These are phyloP conservation scores for Fusarium foetens DNA, from an alignment of 2,329 filamentous ascomycete species.

Conservation along the genomic window DNA sequence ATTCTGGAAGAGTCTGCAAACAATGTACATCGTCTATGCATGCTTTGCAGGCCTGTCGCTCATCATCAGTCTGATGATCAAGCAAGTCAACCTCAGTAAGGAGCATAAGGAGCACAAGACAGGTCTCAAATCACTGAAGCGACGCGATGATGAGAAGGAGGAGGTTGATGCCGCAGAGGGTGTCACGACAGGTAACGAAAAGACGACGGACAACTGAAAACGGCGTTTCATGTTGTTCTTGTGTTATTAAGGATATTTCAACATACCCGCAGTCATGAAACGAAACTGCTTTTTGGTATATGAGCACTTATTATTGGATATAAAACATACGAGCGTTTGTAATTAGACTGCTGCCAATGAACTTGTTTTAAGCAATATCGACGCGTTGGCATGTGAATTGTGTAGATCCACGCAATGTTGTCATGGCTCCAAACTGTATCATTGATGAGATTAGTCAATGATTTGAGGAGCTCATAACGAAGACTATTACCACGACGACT, in stretches of 20 bases:
- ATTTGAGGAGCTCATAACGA: not conserved
- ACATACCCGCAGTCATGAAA: not conserved
- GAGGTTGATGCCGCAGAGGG: conserved; percentile 5
- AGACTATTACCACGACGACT: not conserved
- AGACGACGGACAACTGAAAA: conserved; percentile 26
- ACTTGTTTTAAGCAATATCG: too few species aligned
- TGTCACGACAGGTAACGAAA: conserved; percentile 12
- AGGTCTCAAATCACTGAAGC: conserved; percentile 58
- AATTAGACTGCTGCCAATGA: not conserved
- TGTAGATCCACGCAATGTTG: not conserved
- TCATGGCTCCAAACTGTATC: not conserved
- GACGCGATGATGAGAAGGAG: conserved; percentile 40
- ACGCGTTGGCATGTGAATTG: not conserved
- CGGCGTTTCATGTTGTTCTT: not conserved
- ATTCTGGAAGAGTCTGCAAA: conserved; percentile 61
- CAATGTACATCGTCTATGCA: conserved; percentile 69
- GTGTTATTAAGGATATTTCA: not conserved
- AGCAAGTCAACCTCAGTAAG: conserved; percentile 62
- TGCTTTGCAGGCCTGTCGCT: conserved; percentile 60
- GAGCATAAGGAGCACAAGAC: conserved; percentile 69
- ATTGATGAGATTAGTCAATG: not conserved
- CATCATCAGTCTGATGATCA: conserved; percentile 58
- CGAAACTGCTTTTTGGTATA: not conserved
- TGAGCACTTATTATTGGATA: not conserved
- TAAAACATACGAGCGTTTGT: conserved; percentile 9